Evolutionary conservation across 805 yeast species (phyloP).

Genomic region (Wickerhamomyces silvicola): DNA sequence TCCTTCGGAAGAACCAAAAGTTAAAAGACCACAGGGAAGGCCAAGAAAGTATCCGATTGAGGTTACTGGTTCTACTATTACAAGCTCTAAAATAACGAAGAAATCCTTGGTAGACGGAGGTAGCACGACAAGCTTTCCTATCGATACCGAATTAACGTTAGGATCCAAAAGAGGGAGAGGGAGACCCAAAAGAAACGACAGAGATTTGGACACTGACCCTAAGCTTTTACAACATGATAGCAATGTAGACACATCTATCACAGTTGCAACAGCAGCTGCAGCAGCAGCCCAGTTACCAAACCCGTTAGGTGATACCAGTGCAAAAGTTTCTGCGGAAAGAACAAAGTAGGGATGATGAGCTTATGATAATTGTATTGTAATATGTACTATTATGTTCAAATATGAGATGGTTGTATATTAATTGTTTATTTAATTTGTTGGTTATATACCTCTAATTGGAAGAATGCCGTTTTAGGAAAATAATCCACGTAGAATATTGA

Average conservation of each 20-base stretch:
- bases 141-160: constrained; percentile 4
- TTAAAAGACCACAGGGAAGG: constrained; percentile 24
- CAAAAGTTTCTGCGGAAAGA: no score
- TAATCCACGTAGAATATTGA: no score
- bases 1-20: constrained; percentile 39
- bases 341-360: no score
- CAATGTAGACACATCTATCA: background rate
- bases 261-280: constrained; percentile 5
- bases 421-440: no score
- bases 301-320: no score
- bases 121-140: constrained; percentile 3
- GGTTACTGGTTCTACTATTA: background rate
- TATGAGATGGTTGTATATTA: no score
- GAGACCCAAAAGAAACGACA: constrained; percentile 10
- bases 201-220: no score
- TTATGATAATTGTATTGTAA: no score
- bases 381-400: no score
- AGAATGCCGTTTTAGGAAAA: no score
- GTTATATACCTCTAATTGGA: no score
- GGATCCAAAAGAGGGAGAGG: constrained; percentile 10
- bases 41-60: constrained; percentile 22
- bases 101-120: background rate
- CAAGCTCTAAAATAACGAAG: background rate
- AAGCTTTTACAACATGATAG: no score
- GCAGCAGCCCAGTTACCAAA: constrained; percentile 5